Conservation (phyloP, 441 rosid species). For the Populus tomentosa region DNA sequence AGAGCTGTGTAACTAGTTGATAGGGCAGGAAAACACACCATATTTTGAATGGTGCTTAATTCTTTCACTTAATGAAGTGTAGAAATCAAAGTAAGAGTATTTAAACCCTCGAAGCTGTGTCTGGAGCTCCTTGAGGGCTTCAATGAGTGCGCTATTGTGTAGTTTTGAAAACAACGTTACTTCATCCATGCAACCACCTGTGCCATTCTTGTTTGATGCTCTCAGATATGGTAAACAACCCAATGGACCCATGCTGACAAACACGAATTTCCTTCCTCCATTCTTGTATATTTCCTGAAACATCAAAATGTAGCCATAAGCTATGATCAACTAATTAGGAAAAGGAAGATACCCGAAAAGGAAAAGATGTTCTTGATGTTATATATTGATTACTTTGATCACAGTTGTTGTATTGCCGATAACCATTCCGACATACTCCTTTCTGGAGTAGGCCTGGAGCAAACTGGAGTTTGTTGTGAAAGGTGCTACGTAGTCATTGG, state of each 20-base stretch:
- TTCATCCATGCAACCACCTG: not conserved
- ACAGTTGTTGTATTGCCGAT: constrained; percentile 19
- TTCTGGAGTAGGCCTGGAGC: constrained; percentile 22
- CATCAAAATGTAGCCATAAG: not conserved
- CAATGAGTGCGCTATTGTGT: constrained; percentile 17
- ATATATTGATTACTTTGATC: constrained; percentile 7
- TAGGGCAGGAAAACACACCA: constrained; percentile 1
- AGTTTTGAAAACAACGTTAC: not conserved
- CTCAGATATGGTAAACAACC: constrained; percentile 2
- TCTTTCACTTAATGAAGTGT: not conserved
- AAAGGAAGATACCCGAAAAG: too few relatives aligned
- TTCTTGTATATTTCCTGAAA: constrained; percentile 16
- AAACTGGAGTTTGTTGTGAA: constrained; percentile 15
- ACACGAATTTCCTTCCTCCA: constrained; percentile 27
- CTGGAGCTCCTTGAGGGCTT: constrained; percentile 1
- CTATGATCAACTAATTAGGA: too few relatives aligned
- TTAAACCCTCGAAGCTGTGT: constrained; percentile 17
- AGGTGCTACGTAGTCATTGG: constrained; percentile 33
- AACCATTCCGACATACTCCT: constrained; percentile 23
- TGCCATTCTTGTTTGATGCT: not conserved
- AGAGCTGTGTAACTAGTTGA: too few relatives aligned
- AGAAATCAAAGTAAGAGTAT: constrained; percentile 10
- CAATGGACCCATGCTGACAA: not conserved
- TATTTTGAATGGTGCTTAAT: constrained; percentile 19
- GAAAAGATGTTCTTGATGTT: too few relatives aligned